Base-by-base conservation (phyloP, 2,329 filamentous ascomycete species). In the Xylaria sp. region DNA sequence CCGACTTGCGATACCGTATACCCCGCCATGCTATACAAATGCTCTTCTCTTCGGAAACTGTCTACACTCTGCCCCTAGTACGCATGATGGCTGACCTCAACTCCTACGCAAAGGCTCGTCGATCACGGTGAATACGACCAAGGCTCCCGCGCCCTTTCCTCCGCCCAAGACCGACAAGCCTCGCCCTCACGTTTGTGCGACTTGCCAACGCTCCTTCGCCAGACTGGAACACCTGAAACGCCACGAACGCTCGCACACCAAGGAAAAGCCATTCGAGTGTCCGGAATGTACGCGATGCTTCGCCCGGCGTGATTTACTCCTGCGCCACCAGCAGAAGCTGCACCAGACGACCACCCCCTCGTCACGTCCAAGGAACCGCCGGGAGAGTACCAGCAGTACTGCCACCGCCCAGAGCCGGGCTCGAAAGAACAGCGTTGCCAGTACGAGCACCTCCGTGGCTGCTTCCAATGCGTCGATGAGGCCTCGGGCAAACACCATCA, bases 201-300 rank as follows among this genome's bases (percentile, higher is more conserved):
- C 92, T 44, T 99, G 94, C 73, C 85, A 87, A 67, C 87, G 94
- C 62, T 96, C 91, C 26, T 99, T 99, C 72, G 94, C 94, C 54
- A 87, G 94, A 57, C 78, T 99, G 65, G 94, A 99, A 76, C 94
- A 99, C 72, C 78, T 99, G 63, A 99, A 99, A 78, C 89, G 94
- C 57, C 94, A 99, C 74, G 94, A 97, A 76, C 86, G 94, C 53
- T 71, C 69, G n/a, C 69, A 71, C 50, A 71, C 69, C 39, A 72
- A 99, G 73, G 92, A 99, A 76, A 99, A 99, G 79, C 94, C 94
- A 1, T 99, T 99, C 66, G 92, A 97, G 74, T 99, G 94, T 68
- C 91, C 91, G 22, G 91, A 97, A 72, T 99, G 94, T 74, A 84
- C 91, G 37, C 80, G 94, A 75, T 97, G 94, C 76, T 99, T 99